Base-by-base conservation (phyloP, 345 rosid genomes). In the Pistacia atlantica region DNA sequence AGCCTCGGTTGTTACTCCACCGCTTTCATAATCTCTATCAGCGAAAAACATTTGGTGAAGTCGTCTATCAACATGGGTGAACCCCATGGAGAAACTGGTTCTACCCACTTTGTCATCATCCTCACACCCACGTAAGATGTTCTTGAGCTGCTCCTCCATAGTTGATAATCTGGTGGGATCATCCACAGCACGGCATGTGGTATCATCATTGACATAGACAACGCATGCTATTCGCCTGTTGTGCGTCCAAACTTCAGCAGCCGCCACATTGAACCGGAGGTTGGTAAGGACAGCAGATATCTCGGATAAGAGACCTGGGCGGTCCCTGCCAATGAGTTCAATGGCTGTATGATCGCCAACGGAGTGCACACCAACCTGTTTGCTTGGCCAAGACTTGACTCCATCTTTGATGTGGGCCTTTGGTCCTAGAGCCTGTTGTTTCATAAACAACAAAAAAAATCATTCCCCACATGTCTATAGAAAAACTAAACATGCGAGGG, bases 31-130 rank as follows among this genome's bases (percentile, higher is more conserved):
- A 72, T 95, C 99, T 84, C 90, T 89, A 79, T 93, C 99, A 46
- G 98, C 98, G 49, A 95, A 93, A 73, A 95, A 58, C 98, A 95
- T 95, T 84, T 95, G 99, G 81, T 93, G 98, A 67, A 95, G 90
- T 80, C 98, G 83, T 17, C 99, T 81, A 69, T 92, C 99, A 6
- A 87, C 84, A 64, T 93, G 99, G 10, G 98, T 95, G 81, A 94
- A 89, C 2, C 98, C 99, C 87, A 89, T 80, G 66, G 97, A 89
- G 88, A 93, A 90, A 75, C 88, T 89, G 22, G 97, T 89, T 10
- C 90, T 83, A 65, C 88, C 86, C 37, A 75, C 84, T 75, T 86
- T 86, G 59, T 69, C 94, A 62, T 89, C 92, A 28, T 88, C 89
- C 75, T 88, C 94, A 77, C 93, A 85, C 8, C 93, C 94, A 1